These are phyloP conservation scores for Aspergillus diversus DNA, from an alignment of 495 filamentous ascomycete species.

Conservation along the genomic window DNA sequence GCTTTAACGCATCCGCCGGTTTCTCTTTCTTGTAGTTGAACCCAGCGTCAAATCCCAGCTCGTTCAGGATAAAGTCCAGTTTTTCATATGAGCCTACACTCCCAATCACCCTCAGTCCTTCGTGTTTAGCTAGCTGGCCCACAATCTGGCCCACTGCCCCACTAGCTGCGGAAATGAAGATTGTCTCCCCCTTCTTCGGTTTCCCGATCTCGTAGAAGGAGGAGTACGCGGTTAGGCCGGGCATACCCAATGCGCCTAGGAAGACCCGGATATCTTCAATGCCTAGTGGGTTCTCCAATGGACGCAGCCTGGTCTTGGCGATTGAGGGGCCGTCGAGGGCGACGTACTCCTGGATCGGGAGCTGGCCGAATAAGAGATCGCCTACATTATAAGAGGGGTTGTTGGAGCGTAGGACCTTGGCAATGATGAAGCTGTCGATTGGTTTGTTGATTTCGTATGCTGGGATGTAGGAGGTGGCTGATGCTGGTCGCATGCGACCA, in stretches of 20 bases:
- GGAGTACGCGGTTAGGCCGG: constrained; percentile 81
- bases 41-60: constrained; percentile 70
- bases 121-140: constrained; percentile 83
- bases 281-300: constrained; percentile 47
- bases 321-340: constrained; percentile 34
- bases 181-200: constrained; percentile 87
- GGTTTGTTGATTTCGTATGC: constrained; percentile 59
- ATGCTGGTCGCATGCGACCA: constrained; percentile 59
- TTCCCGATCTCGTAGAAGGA: constrained; percentile 80
- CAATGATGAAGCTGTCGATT: constrained; percentile 59
- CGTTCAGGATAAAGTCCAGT: constrained; percentile 64
- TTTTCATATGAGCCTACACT: constrained; percentile 72
- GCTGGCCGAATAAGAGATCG: constrained; percentile 62
- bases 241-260: constrained; percentile 84
- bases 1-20: constrained; percentile 66
- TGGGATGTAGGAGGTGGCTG: constrained; percentile 64
- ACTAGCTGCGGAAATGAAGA: constrained; percentile 80
- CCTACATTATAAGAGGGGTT: constrained; percentile 62
- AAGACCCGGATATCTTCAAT: constrained; percentile 51
- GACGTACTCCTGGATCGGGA: constrained; percentile 67
- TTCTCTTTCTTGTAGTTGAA: constrained; percentile 82
- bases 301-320: constrained; percentile 27
- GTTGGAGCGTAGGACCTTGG: constrained; percentile 69
- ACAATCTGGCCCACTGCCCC: constrained; percentile 86
- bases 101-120: constrained; percentile 84